A percentile compares a stretch with the other conserved stretches of the same genome.
These are phyloP conservation scores for Annulohypoxylon nitens DNA, from an alignment of 495 filamentous ascomycete genomes.

Conservation along the genomic window DNA sequence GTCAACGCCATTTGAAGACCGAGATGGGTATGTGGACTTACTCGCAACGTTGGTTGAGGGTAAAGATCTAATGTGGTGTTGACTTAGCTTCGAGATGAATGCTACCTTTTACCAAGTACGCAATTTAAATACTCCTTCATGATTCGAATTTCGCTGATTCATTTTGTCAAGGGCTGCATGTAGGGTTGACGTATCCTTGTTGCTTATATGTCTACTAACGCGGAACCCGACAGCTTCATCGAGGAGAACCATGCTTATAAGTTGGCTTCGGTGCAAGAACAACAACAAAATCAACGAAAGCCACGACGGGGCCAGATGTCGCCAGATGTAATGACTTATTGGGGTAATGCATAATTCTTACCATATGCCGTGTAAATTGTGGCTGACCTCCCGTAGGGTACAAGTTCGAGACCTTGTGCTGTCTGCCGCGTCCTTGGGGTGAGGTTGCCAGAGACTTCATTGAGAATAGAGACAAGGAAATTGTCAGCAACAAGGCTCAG, in stretches of 20 bases:
- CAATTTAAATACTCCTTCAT: slow-evolving; percentile 13
- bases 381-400: slow-evolving; percentile 72
- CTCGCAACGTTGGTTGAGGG: background rate
- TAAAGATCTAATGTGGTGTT: slow-evolving; percentile 28
- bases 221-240: slow-evolving; percentile 75
- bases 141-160: slow-evolving; percentile 19
- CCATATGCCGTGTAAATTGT: background rate
- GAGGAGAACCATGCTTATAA: slow-evolving; percentile 88
- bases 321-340: slow-evolving; percentile 65
- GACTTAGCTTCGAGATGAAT: slow-evolving; percentile 90
- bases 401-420: slow-evolving; percentile 91
- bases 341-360: slow-evolving; percentile 60
- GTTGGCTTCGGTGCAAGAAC: slow-evolving; percentile 64
- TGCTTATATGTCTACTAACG: slow-evolving; percentile 18
- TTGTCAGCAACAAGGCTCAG: slow-evolving; percentile 89
- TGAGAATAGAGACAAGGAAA: slow-evolving; percentile 74
- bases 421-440: slow-evolving; percentile 79
- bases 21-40: slow-evolving; percentile 73
- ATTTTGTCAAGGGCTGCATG: slow-evolving; percentile 76
- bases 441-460: slow-evolving; percentile 78
- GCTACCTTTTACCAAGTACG: slow-evolving; percentile 89
- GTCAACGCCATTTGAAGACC: slow-evolving; percentile 82
- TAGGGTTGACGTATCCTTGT: slow-evolving; percentile 58
- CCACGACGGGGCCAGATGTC: slow-evolving; percentile 66
- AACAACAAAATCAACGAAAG: slow-evolving; percentile 71